These are phyloP conservation scores for Prunus fruticosa DNA, from an alignment of 306 rosid genomes.

Conservation along the genomic window DNA sequence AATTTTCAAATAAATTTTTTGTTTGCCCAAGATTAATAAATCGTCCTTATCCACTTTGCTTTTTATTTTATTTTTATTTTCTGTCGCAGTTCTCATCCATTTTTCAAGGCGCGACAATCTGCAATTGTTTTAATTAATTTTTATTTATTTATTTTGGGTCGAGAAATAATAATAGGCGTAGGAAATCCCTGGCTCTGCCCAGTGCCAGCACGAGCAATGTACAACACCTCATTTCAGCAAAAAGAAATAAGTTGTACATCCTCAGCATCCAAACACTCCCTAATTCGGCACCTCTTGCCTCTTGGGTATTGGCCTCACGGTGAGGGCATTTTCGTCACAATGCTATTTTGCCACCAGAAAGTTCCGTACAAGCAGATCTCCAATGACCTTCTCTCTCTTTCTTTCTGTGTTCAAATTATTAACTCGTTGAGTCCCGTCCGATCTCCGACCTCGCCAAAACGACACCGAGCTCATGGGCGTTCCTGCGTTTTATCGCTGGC, in stretches of 20 bases:
- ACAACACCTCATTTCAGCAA: background rate
- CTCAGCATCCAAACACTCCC: background rate
- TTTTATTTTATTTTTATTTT: too few species aligned
- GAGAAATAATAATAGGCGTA: too few species aligned
- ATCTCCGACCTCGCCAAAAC: slow-evolving; percentile 23
- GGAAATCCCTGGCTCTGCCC: background rate
- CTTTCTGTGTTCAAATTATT: too few species aligned
- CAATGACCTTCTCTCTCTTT: background rate
- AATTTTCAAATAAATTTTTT: too few species aligned
- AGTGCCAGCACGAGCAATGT: background rate
- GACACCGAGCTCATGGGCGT: slow-evolving; percentile 73
- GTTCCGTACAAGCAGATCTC: slow-evolving; percentile 16
- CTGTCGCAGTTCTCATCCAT: too few species aligned
- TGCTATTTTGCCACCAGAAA: background rate
- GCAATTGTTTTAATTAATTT: too few species aligned
- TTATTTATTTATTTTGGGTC: too few species aligned
- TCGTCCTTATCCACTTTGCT: too few species aligned
- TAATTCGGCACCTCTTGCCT: background rate
- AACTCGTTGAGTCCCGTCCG: background rate
- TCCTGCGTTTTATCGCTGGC: slow-evolving; percentile 98
- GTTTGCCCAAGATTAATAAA: background rate
- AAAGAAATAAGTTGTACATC: background rate
- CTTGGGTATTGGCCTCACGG: background rate
- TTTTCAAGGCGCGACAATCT: too few species aligned
- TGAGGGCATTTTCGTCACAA: slow-evolving; percentile 2